Conservation (phyloP, 306 rosid genomes). For the Lathyrus tuberosus region DNA sequence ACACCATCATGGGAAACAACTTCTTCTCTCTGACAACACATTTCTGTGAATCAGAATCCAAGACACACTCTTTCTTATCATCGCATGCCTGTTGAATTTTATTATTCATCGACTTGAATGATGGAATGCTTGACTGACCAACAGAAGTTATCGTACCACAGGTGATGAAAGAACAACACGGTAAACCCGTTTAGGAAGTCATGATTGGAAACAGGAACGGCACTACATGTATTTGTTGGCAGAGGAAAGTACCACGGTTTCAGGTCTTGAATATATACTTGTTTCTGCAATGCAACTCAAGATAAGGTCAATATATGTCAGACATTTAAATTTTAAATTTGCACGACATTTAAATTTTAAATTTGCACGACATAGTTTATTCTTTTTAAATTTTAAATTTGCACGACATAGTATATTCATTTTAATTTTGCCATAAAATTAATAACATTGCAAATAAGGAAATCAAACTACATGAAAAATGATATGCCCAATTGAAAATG, state of each 20-base stretch:
- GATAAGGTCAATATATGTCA: conserved; percentile 31
- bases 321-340: conserved; percentile 12
- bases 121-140: conserved; percentile 40
- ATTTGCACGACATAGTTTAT: no score
- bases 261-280: conserved; percentile 56
- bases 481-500: conserved; percentile 4
- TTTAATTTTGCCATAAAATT: conserved; percentile 4
- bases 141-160: conserved; percentile 66
- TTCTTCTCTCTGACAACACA: conserved; percentile 72
- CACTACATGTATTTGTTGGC: conserved; percentile 69
- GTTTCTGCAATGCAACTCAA: conserved; percentile 56
- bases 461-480: conserved; percentile 27
- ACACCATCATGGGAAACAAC: conserved; percentile 74
- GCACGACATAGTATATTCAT: not conserved
- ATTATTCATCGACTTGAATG: conserved; percentile 35
- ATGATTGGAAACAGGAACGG: conserved; percentile 83
- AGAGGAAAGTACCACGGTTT: conserved; percentile 92
- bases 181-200: conserved; percentile 69
- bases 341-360: no score
- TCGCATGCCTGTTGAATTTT: conserved; percentile 34
- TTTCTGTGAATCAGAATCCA: conserved; percentile 43
- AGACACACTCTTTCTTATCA: conserved; percentile 40
- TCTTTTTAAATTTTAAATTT: no score
- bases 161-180: conserved; percentile 92
- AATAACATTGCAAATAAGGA: conserved; percentile 22